Percentiles rank a stretch among this genome's conserved stretches.
These are phyloP conservation scores for Coemansia javaensis DNA, from an alignment of 192 early-diverging fungal species.

Conservation along the genomic window DNA sequence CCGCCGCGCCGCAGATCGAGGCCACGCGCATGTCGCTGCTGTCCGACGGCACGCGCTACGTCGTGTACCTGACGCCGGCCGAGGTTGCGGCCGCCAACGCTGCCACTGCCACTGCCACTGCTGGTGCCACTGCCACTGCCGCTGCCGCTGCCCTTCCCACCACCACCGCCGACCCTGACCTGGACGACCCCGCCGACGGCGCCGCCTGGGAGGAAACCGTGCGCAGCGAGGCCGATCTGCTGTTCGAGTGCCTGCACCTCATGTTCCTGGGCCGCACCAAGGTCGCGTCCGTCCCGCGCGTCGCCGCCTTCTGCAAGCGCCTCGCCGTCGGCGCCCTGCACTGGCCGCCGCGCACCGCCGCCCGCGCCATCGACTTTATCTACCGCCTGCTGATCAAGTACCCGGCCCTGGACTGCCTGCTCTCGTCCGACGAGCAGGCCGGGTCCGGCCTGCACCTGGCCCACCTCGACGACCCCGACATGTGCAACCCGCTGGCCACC, in stretches of 20 bases:
- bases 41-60: slow-evolving; percentile 47
- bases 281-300: slow-evolving; percentile 71
- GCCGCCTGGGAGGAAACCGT: slow-evolving; percentile 50
- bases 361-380: slow-evolving; percentile 59
- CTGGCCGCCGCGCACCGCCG: slow-evolving; percentile 69
- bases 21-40: slow-evolving; percentile 46
- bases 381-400: slow-evolving; percentile 53
- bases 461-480: slow-evolving; percentile 83
- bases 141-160: not conserved
- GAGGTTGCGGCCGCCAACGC: slow-evolving; percentile 34
- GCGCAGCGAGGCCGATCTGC: slow-evolving; percentile 72
- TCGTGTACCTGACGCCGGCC: slow-evolving; percentile 36
- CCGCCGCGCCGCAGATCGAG: slow-evolving; percentile 62
- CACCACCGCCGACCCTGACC: slow-evolving; percentile 14
- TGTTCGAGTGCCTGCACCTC: slow-evolving; percentile 78
- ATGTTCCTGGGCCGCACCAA: slow-evolving; percentile 76
- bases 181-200: slow-evolving; percentile 15
- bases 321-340: slow-evolving; percentile 65
- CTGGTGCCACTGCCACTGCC: not conserved
- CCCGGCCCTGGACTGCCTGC: slow-evolving; percentile 57
- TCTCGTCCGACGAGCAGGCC: slow-evolving; percentile 62
- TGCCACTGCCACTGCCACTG: too few species aligned
- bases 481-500: slow-evolving; percentile 93
- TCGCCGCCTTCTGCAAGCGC: slow-evolving; percentile 87
- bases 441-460: slow-evolving; percentile 78